phyloP scores from a whole-genome alignment of 768 basidiomycete genomes.

The Collybiopsis confluens region DNA sequence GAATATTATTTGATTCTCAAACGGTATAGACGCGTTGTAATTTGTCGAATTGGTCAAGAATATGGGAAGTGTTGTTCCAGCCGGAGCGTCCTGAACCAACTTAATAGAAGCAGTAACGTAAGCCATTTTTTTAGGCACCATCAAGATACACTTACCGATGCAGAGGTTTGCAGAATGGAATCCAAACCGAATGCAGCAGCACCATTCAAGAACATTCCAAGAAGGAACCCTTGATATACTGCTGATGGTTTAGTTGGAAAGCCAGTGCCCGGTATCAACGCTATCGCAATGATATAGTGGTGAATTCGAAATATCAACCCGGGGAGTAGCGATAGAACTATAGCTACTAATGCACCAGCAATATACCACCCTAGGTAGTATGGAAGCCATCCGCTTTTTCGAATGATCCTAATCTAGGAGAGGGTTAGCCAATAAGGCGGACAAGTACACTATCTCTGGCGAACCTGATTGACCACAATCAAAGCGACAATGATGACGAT shows the following conservation, averaged over 20 bases:
- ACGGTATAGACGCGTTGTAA: slow-evolving; percentile 51
- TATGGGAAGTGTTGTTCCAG: slow-evolving; percentile 63
- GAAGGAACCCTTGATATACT: slow-evolving; percentile 74
- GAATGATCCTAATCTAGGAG: slow-evolving; percentile 56
- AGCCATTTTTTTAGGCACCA: slow-evolving; percentile 8
- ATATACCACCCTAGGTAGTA: slow-evolving; percentile 75
- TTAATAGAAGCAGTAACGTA: slow-evolving; percentile 21
- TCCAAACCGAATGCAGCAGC: slow-evolving; percentile 77
- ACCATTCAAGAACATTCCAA: slow-evolving; percentile 81
- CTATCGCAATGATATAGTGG: slow-evolving; percentile 78
- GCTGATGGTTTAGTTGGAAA: slow-evolving; percentile 80
- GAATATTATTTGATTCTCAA: slow-evolving; percentile 48
- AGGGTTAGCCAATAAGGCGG: neutral
- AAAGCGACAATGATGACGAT: slow-evolving; percentile 58
- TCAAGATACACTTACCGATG: slow-evolving; percentile 43
- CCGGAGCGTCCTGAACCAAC: slow-evolving; percentile 69
- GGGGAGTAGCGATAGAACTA: slow-evolving; percentile 68
- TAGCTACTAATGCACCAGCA: slow-evolving; percentile 56
- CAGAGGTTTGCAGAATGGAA: slow-evolving; percentile 72
- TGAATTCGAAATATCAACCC: slow-evolving; percentile 69
- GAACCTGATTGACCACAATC: slow-evolving; percentile 60
- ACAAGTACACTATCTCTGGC: neutral
- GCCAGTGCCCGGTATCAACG: slow-evolving; percentile 70
- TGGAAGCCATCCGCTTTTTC: slow-evolving; percentile 81
- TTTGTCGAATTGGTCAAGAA: slow-evolving; percentile 75